Base-by-base conservation (phyloP, 148 eudicot genomes). In the Persicaria maculosa region DNA sequence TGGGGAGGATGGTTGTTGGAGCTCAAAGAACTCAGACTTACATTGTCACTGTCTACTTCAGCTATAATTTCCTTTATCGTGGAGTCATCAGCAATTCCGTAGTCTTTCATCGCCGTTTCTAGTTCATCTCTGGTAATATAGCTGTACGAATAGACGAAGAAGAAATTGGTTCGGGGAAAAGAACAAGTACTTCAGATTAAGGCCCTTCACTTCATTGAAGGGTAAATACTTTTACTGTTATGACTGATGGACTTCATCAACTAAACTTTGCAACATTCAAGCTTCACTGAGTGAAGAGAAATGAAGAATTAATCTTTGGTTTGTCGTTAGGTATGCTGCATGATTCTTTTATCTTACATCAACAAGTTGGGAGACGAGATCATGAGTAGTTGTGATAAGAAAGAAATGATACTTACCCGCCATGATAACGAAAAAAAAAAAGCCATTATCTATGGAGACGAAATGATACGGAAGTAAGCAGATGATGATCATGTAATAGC, bases 21-120 rank as follows among this genome's bases (percentile, higher is more conserved):
- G 16, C 4, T n/a, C 7, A 10, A 0, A 44, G 0, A 47, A 40
- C 75, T n/a, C 5, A 53, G 77, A 67, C 93, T 82, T 79, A 93
- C 98, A 72, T 93, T 90, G 74, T 93, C 98, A 1, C 90, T 81
- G 73, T 93, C 98, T 19, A 93, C 98, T 86, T 93, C 98, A 6
- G 79, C 72, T 79, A 93, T 81, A 44, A 93, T 93, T 36, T 93
- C 98, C 79, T 84, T 87, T 54, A 93, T 90, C 79, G 91, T 85
- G 74, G 79, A 82, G 12, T 82, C 83, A 73, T 92, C 97, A 16
- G 95, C 97, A 75, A 92, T 92, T 58, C 88, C 97, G 54, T 90
- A 80, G 54, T 92, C 90, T 77, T 86, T 82, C 97, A 92, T 92
- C 10, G 93, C 95, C 69, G 86, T 58, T 82, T 92, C 93, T 14